These are phyloP conservation scores for Linanthus parryae DNA, from an alignment of 148 eudicot genomes.

Conservation along the genomic window DNA sequence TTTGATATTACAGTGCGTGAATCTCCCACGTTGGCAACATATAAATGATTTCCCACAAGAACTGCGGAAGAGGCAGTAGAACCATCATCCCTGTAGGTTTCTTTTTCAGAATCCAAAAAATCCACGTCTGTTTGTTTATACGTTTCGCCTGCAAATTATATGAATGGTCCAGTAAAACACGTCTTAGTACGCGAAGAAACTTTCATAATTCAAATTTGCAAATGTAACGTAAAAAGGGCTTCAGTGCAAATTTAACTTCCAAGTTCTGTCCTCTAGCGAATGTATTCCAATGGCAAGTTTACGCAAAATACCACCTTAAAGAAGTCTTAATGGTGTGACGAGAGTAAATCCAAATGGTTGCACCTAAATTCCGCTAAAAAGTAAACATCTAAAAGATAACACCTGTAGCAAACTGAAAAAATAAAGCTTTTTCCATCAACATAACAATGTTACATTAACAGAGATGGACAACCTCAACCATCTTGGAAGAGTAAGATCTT, in stretches of 20 bases:
- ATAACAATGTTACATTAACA: too few relatives aligned
- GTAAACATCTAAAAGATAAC: too few relatives aligned
- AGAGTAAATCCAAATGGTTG: too few relatives aligned
- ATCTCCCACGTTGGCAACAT: conserved; percentile 99
- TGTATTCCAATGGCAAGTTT: background rate
- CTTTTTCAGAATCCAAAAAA: conserved; percentile 89
- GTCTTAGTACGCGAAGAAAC: background rate
- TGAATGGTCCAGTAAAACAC: conserved; percentile 12
- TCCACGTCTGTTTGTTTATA: conserved; percentile 70
- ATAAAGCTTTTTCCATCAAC: too few relatives aligned
- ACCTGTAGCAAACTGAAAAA: too few relatives aligned
- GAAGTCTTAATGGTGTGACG: background rate
- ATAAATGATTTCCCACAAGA: conserved; percentile 82
- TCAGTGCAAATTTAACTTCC: background rate
- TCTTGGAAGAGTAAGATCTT: background rate
- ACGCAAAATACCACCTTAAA: background rate
- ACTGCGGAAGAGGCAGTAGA: conserved; percentile 98
- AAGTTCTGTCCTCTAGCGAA: background rate
- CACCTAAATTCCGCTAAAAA: too few relatives aligned
- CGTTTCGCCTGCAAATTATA: conserved; percentile 60
- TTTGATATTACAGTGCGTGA: conserved; percentile 85
- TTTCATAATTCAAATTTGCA: background rate
- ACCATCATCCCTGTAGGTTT: conserved; percentile 87
- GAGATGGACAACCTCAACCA: background rate
- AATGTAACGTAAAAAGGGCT: background rate